Evolutionary conservation across 306 rosid genomes (phyloP).

Genomic region (Clitoria ternatea): DNA sequence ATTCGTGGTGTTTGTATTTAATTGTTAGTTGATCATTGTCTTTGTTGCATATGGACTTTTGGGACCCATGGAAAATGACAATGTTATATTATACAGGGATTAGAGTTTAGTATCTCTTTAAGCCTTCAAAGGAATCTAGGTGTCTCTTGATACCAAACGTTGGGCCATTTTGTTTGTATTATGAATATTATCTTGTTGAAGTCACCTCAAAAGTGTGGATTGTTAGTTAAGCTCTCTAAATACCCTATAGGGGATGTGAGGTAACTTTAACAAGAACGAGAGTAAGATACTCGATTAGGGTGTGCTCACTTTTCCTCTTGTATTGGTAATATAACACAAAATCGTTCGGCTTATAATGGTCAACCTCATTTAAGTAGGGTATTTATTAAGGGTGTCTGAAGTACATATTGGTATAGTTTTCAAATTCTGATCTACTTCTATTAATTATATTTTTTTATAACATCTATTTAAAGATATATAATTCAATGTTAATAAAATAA

Average conservation of each 20-base stretch:
- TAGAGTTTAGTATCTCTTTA: background rate
- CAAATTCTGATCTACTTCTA: too few relatives aligned
- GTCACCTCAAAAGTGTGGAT: background rate
- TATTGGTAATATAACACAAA: background rate
- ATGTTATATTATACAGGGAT: background rate
- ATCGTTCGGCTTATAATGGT: background rate
- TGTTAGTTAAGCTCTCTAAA: background rate
- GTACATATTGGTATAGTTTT: too few relatives aligned
- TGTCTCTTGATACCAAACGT: background rate
- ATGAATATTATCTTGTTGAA: background rate
- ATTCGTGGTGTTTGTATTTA: background rate
- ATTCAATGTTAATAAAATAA: too few relatives aligned
- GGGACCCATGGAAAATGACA: conserved; percentile 4
- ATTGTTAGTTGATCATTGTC: background rate
- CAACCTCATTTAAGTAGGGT: background rate
- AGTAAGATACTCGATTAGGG: background rate
- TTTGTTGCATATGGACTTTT: conserved; percentile 6
- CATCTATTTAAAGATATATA: too few relatives aligned
- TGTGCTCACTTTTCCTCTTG: background rate
- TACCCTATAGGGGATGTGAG: background rate
- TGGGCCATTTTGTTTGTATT: conserved; percentile 7
- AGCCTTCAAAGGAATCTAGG: background rate
- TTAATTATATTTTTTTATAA: too few relatives aligned
- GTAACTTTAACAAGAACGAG: background rate
- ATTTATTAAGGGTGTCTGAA: too few relatives aligned